Conservation (phyloP, 1,139 yeast species). For the Candida sanyaensis region DNA sequence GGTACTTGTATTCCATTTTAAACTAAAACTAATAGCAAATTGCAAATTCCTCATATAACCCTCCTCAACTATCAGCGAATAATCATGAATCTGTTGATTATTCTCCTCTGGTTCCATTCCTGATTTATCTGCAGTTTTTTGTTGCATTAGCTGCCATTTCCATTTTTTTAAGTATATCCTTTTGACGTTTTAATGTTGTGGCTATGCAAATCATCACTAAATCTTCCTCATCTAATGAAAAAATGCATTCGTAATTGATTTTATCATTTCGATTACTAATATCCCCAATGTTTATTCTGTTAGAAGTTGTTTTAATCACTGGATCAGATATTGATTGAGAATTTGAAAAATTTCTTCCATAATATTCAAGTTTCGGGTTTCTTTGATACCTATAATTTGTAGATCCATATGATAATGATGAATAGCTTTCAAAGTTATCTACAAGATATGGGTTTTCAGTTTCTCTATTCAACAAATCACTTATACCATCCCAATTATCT, state of each 20-base stretch:
- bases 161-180: conserved; percentile 18
- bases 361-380: conserved; percentile 12
- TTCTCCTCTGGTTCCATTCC: no score
- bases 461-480: conserved; percentile 10
- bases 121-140: not conserved
- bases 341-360: conserved; percentile 9
- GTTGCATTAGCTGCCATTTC: not conserved
- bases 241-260: conserved; percentile 13
- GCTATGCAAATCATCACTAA: conserved; percentile 17
- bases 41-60: no score
- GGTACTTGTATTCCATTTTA: no score
- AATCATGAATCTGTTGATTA: no score
- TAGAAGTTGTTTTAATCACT: conserved; percentile 10
- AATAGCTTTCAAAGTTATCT: conserved; percentile 5
- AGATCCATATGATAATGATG: not conserved
- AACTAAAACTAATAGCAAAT: no score
- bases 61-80: no score
- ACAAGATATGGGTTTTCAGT: conserved; percentile 11
- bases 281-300: conserved; percentile 13
- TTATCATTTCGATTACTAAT: conserved; percentile 1
- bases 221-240: conserved; percentile 14
- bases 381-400: not conserved
- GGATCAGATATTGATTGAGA: conserved; percentile 11
- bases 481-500: conserved; percentile 15
- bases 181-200: conserved; percentile 14